phyloP scores from a whole-genome alignment of 2,329 filamentous ascomycete genomes.

The Passalora sequoiae region DNA sequence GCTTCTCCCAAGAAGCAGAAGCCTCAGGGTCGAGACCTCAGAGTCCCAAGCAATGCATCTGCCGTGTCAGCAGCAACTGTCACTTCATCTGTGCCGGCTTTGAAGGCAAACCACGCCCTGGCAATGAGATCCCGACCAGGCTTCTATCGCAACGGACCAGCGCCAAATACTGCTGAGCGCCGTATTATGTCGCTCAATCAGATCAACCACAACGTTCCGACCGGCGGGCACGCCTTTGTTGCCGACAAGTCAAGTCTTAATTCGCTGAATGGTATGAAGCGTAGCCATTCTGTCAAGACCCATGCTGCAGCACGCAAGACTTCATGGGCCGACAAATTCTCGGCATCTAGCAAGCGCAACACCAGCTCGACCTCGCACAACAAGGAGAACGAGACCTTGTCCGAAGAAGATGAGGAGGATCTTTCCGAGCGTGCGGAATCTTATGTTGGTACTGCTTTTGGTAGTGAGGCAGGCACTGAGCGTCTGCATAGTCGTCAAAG shows the following conservation, averaged over 20 bases:
- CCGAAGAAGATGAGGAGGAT: conserved; percentile 41
- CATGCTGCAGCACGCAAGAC: conserved; percentile 29
- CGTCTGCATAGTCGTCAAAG: conserved; percentile 24
- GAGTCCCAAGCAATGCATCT: conserved; percentile 34
- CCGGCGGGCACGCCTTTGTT: conserved; percentile 38
- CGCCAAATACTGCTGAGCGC: conserved; percentile 45
- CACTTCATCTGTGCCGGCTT: conserved; percentile 29
- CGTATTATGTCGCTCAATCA: conserved; percentile 88
- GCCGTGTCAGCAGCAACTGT: conserved; percentile 43
- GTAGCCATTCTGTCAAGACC: conserved; percentile 37
- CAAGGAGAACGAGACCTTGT: conserved; percentile 46
- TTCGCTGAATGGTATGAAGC: conserved; percentile 28
- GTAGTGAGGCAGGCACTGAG: conserved; percentile 21
- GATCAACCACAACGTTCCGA: conserved; percentile 69
- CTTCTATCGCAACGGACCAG: conserved; percentile 37
- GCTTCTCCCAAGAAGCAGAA: conserved; percentile 39
- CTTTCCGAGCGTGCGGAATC: conserved; percentile 18
- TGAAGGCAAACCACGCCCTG: conserved; percentile 35
- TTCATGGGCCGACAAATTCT: too few species aligned
- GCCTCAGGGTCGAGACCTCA: conserved; percentile 38
- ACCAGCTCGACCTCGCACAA: conserved; percentile 29
- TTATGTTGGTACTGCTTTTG: conserved; percentile 19
- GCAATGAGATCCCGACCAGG: conserved; percentile 48
- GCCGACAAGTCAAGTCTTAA: conserved; percentile 26
- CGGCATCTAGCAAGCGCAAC: conserved; percentile 31